A percentile compares a stretch with the other conserved stretches of the same genome.
Evolutionary conservation across 2,329 filamentous ascomycete genomes (phyloP).

Genomic region (Sporothrix protearum): DNA sequence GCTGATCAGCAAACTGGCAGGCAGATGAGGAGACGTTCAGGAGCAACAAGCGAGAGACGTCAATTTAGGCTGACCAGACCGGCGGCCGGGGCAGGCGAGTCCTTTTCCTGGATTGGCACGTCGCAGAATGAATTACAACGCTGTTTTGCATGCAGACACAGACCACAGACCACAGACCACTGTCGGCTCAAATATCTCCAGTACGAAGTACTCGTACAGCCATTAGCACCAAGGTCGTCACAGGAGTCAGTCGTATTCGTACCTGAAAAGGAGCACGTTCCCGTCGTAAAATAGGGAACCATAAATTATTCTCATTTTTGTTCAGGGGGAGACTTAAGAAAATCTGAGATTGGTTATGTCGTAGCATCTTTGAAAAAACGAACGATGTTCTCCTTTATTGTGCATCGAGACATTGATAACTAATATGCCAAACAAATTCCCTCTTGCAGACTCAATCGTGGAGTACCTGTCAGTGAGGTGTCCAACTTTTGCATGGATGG

Average conservation of each 20-base stretch:
- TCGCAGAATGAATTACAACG: slow-evolving; percentile 2
- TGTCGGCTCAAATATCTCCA: not conserved
- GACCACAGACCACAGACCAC: not conserved
- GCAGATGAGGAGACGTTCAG: not conserved
- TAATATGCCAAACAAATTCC: not conserved
- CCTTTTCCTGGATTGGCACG: not conserved
- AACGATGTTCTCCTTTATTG: not conserved
- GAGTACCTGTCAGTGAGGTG: no score
- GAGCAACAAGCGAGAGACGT: not conserved
- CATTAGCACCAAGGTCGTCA: not conserved
- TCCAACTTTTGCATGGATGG: not conserved
- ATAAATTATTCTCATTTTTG: not conserved
- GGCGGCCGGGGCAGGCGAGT: not conserved
- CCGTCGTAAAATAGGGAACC: not conserved
- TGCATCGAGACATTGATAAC: not conserved
- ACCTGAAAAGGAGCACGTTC: not conserved
- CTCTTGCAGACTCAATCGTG: not conserved
- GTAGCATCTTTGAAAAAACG: not conserved
- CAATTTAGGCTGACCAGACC: not conserved
- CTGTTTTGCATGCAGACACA: not conserved
- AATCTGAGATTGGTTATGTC: not conserved
- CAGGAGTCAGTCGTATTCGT: not conserved
- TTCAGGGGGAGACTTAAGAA: not conserved
- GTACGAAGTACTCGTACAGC: not conserved
- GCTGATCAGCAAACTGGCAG: not conserved